A percentile compares a stretch with the other conserved stretches of the same genome.
These are phyloP conservation scores for Moniliella sp. DNA, from an alignment of 1,284 basidiomycete species.

Conservation along the genomic window DNA sequence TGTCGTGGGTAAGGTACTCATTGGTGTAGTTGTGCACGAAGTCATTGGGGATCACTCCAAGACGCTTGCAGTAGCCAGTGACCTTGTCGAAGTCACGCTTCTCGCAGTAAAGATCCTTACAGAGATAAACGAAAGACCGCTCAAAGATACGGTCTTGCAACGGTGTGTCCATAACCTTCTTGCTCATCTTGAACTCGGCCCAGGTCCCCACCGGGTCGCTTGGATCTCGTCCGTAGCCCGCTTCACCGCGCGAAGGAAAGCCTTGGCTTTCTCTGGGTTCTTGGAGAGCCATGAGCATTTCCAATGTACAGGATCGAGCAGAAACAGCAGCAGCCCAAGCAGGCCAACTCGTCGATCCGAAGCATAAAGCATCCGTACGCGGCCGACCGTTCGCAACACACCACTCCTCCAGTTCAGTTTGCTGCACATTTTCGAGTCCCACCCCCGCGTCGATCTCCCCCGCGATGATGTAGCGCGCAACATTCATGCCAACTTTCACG, in stretches of 20 bases:
- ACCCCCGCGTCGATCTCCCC: conserved; percentile 33
- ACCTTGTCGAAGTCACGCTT: conserved; percentile 27
- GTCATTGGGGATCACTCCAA: conserved; percentile 27
- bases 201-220: conserved; percentile 30
- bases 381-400: conserved; percentile 30
- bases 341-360: conserved; percentile 33
- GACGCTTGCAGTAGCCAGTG: conserved; percentile 34
- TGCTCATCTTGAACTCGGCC: conserved; percentile 30
- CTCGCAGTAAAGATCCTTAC: conserved; percentile 23
- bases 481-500: conserved; percentile 36
- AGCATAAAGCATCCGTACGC: conserved; percentile 34
- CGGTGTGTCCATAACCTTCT: conserved; percentile 29
- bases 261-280: conserved; percentile 30
- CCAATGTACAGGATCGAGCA: conserved; percentile 30
- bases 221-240: conserved; percentile 32
- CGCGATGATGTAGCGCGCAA: conserved; percentile 33
- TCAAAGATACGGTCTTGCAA: conserved; percentile 25
- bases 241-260: conserved; percentile 36
- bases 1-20: too few relatives aligned
- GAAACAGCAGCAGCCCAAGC: conserved; percentile 35
- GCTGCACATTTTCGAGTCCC: conserved; percentile 34
- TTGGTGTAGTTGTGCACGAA: conserved; percentile 36
- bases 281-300: conserved; percentile 19
- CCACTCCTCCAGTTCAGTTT: conserved; percentile 34
- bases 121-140: conserved; percentile 35